Evolutionary conservation across 1,284 basidiomycete genomes (phyloP).

Genomic region (Ceratobasidium sp.): DNA sequence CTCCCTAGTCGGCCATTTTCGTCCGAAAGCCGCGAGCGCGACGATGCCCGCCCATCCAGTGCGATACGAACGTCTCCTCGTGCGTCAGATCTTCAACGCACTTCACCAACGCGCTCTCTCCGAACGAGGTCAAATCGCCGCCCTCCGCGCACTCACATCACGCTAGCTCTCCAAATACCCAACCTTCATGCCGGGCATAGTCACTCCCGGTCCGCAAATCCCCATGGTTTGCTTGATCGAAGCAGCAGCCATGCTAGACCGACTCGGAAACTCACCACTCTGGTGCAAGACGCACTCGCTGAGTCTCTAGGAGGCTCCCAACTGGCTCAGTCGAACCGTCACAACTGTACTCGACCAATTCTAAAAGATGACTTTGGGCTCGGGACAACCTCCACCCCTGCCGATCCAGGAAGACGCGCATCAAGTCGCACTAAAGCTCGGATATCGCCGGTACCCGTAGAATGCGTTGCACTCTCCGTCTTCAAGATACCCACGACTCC

Average conservation of each 20-base stretch:
- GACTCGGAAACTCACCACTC: constrained; percentile 91
- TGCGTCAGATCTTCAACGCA: constrained; percentile 78
- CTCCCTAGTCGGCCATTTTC: constrained; percentile 61
- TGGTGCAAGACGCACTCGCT: constrained; percentile 87
- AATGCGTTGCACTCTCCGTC: constrained; percentile 90
- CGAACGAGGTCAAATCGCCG: constrained; percentile 92
- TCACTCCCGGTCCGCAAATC: constrained; percentile 75
- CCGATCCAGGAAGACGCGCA: constrained; percentile 77
- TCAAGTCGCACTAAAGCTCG: constrained; percentile 89
- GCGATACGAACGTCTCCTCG: constrained; percentile 78
- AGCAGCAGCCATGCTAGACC: constrained; percentile 85
- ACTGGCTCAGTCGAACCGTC: constrained; percentile 82
- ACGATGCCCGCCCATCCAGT: constrained; percentile 64
- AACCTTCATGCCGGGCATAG: constrained; percentile 89
- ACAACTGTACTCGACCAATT: constrained; percentile 79
- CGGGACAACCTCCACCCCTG: constrained; percentile 70
- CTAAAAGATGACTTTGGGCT: constrained; percentile 80
- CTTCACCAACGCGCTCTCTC: constrained; percentile 88
- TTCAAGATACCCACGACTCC: constrained; percentile 91
- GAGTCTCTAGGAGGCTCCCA: constrained; percentile 90
- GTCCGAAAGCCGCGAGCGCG: constrained; percentile 42
- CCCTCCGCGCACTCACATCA: constrained; percentile 86
- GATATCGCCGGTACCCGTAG: constrained; percentile 90
- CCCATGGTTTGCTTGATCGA: constrained; percentile 85
- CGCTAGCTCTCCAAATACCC: constrained; percentile 92